Evolutionary conservation across 805 yeast genomes (phyloP).

Genomic region (Debaryomyces prosopidis): DNA sequence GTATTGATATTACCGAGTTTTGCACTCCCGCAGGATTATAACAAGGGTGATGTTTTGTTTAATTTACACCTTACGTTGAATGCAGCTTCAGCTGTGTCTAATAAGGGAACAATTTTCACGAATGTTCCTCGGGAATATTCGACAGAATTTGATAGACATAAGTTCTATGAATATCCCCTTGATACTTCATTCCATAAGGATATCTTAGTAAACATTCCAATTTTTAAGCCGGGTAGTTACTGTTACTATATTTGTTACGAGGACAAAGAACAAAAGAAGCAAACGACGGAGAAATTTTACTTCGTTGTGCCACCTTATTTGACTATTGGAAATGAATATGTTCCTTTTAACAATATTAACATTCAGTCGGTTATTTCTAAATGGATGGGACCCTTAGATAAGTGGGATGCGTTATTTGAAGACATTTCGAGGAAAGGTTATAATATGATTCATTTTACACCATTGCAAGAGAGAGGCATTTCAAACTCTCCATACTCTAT

Average conservation of each 20-base stretch:
- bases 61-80: constrained; percentile 61
- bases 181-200: constrained; percentile 65
- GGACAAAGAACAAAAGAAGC: constrained; percentile 18
- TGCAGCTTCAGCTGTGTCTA: constrained; percentile 73
- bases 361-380: constrained; percentile 86
- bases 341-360: constrained; percentile 77
- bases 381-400: constrained; percentile 73
- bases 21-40: constrained; percentile 32
- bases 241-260: constrained; percentile 69
- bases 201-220: constrained; percentile 56
- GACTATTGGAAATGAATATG: constrained; percentile 49
- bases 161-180: constrained; percentile 52
- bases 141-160: constrained; percentile 54
- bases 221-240: constrained; percentile 77
- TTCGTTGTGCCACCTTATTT: constrained; percentile 83
- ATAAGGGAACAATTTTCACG: constrained; percentile 71
- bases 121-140: constrained; percentile 58
- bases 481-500: constrained; percentile 94
- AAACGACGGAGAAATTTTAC: constrained; percentile 59
- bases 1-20: constrained; percentile 53
- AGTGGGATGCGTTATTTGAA: constrained; percentile 69
- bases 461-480: constrained; percentile 84
- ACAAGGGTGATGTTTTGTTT: constrained; percentile 44
- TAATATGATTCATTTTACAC: constrained; percentile 96
- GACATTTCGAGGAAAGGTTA: constrained; percentile 74